A percentile compares a stretch with the other conserved stretches of the same genome.
Evolutionary conservation across 129 eudicot genomes (phyloP).

Genomic region (Flaveria trinervia): DNA sequence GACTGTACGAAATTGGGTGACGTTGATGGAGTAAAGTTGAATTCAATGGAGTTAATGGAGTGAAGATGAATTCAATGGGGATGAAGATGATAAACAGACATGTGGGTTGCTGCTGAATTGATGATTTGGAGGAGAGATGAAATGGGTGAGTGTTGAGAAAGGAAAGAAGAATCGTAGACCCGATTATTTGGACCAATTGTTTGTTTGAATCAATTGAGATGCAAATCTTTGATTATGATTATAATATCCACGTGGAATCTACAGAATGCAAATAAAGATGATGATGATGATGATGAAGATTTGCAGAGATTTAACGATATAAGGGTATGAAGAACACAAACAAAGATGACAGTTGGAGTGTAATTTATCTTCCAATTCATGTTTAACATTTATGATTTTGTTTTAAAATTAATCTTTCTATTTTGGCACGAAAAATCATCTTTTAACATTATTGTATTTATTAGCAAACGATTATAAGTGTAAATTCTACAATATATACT

Average conservation of each 20-base stretch:
- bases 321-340: constrained; percentile 15
- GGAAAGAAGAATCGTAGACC: constrained; percentile 37
- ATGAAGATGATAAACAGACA: constrained; percentile 22
- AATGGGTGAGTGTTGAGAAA: constrained; percentile 33
- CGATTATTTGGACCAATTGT: constrained; percentile 25
- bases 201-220: constrained; percentile 23
- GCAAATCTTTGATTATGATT: constrained; percentile 23
- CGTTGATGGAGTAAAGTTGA: no score
- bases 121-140: constrained; percentile 31
- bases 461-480: no score
- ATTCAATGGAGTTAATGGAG: neutral
- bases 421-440: no score
- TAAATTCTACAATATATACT: no score
- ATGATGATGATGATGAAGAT: constrained; percentile 3
- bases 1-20: neutral
- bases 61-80: constrained; percentile 24
- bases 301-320: neutral
- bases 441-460: no score
- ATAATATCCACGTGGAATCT: constrained; percentile 26
- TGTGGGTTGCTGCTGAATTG: constrained; percentile 21
- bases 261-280: constrained; percentile 4
- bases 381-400: neutral
- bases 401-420: no score
- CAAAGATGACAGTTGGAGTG: constrained; percentile 25
- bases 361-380: neutral